Evolutionary conservation across 495 filamentous ascomycete species (phyloP), one percentile per base, ranked within the genome.

Genomic region (Neurospora tetraspora): DNA sequence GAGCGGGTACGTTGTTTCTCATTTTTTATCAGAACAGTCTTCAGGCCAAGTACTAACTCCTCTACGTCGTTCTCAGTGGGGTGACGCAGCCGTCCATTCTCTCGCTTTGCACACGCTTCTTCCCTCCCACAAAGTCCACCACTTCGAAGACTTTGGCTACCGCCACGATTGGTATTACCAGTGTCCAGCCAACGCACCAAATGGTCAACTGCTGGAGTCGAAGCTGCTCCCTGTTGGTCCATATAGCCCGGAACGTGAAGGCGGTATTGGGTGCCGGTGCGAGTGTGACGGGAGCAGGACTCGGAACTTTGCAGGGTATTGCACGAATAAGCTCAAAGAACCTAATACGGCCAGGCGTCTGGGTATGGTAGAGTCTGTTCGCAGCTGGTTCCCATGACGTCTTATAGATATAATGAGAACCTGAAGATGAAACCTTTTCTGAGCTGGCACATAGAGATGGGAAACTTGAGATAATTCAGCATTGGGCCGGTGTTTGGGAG

Each of bases 81-180:
- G 86, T 16, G 86, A 88, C 71, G 86, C 86, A 3, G 80, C 86
- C 14, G 83, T 88, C 18, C 86, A 88, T 73, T 83, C 82, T 10
- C 78, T 88, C 14, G 86, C 86, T 5, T 78, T 85, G 42, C 82
- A 81, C 36, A 80, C 88, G 80, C 84, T 88, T 36, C 81, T 85
- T 43, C 75, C 82, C 18, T 80, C 85, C 43, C 80, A 83, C n/a
- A 79, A 83, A 68, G 81, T 88, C 2, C 86, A 88, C 73, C 87
- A 87, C 69, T 88, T 86, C 65, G 79, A 81, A 31, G 86, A 88
- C 61, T 78, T 88, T 72, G 86, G 86, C 10, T 88, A 88, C 71
- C 80, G 81, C 39, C 86, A 88, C 72, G 83, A 85, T 70, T 82
- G 79, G 68, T 86, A 80, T 69, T 87, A 80, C 71, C 81, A 86